Evolutionary conservation across 2,329 filamentous ascomycete species (phyloP).

Genomic region (Podosphaera leucotricha): DNA sequence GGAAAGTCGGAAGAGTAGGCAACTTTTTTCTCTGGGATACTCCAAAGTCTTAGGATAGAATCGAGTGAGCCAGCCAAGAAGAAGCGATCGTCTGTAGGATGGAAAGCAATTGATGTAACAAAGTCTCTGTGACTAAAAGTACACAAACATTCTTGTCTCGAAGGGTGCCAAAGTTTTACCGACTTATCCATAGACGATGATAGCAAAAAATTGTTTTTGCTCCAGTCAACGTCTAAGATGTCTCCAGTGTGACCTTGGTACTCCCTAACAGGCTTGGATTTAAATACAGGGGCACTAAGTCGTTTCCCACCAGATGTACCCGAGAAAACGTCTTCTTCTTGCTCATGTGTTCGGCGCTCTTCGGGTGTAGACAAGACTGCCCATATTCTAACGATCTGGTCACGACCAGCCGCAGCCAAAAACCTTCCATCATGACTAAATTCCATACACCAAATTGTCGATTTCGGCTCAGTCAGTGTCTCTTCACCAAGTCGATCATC

Average conservation of each 20-base stretch:
- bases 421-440: conserved; percentile 86
- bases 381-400: conserved; percentile 70
- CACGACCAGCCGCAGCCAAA: conserved; percentile 77
- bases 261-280: conserved; percentile 50
- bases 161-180: conserved; percentile 81
- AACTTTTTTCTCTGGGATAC: conserved; percentile 86
- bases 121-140: conserved; percentile 90
- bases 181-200: conserved; percentile 98
- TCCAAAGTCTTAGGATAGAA: conserved; percentile 74
- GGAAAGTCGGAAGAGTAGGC: conserved; percentile 55
- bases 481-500: conserved; percentile 12
- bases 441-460: conserved; percentile 76
- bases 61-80: conserved; percentile 88
- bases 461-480: conserved; percentile 12
- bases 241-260: conserved; percentile 69
- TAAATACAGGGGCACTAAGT: conserved; percentile 78
- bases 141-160: conserved; percentile 63
- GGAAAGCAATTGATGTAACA: conserved; percentile 77
- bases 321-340: conserved; percentile 33
- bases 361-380: conserved; percentile 63
- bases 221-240: conserved; percentile 85
- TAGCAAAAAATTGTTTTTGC: conserved; percentile 92
- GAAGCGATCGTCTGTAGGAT: conserved; percentile 85
- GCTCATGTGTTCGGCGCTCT: conserved; percentile 51
- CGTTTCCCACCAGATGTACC: conserved; percentile 29